phyloP scores from a whole-genome alignment of 352 stramenopile genomes.

The Pelagophyceae sp. region DNA sequence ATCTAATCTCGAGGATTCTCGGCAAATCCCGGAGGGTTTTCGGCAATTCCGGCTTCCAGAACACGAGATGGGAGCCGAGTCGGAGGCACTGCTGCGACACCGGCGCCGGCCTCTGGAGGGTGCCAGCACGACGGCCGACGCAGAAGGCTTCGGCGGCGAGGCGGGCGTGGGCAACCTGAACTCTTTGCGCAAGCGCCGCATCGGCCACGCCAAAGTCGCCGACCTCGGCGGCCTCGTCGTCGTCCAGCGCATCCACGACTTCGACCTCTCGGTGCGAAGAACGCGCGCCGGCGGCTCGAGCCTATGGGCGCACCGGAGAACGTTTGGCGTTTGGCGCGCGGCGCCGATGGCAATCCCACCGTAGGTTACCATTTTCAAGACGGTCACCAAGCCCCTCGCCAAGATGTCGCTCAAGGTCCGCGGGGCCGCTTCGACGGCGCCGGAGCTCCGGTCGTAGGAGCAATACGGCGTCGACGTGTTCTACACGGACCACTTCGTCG shows the following conservation, averaged over 20 bases:
- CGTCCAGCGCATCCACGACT: background rate
- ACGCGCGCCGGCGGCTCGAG: no score
- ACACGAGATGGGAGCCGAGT: no score
- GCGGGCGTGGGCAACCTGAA: background rate
- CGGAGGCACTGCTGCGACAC: no score
- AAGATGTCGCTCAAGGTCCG: background rate
- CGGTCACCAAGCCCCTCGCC: background rate
- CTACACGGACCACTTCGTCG: background rate
- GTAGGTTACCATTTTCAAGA: background rate
- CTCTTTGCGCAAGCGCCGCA: background rate
- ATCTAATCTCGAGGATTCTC: no score
- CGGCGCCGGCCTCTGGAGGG: no score
- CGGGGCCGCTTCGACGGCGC: background rate
- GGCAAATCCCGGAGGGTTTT: no score
- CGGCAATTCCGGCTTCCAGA: no score
- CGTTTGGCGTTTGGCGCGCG: background rate
- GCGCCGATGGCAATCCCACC: background rate
- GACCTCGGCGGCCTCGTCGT: background rate
- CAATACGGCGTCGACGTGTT: background rate
- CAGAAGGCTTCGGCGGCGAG: no score
- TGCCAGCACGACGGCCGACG: no score
- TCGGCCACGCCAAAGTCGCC: background rate
- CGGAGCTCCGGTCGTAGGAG: background rate
- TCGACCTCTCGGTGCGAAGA: background rate
- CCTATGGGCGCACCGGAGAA: background rate